Base-by-base conservation (phyloP, 2,329 filamentous ascomycete genomes). In the Drechslerella stenobrocha region DNA sequence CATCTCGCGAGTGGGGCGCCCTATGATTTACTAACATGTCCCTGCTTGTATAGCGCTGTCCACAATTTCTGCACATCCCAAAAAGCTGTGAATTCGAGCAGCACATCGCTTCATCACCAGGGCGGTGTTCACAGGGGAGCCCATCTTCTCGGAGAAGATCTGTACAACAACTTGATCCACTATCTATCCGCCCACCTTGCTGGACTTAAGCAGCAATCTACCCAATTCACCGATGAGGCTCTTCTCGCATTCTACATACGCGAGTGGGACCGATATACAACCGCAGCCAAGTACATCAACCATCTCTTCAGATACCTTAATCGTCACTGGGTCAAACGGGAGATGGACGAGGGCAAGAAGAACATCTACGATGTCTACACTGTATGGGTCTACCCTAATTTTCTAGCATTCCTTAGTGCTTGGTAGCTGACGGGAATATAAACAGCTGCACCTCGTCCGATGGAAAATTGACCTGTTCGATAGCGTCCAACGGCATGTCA, bases 11-110 rank as follows among this genome's bases (percentile, higher is more conserved):
- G 23, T 9, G 30, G 9, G 51, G 9, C 44, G 7, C 18, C 8
- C 46, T 18, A 44, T n/a, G 37, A 30, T 30, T 18, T 60, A 56
- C 78, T 83, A 72, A 83, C 74, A 18, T 18, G 15, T 22, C 52
- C 42, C 28, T 4, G 18, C 56, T 4, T 37, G 35, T 34, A 57
- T 76, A 91, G 82, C 53, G 90, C 91, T 69, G 93, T 98, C 50
- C 93, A 98, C 79, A 96, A 98, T 80, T 98, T 98, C 78, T 98
- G 93, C 77, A 98, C 93, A 59, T 96, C 93, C 22, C 93, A 97
- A 77, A 97, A 97, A 77, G 90, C 90, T 0, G 85, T 91, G 44
- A 83, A 84, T n/a, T 81, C 83, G 52, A 78, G 77, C 11, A 76
- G 75, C 22, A 70, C 72, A 71, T 77, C 71, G 75, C 77, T 73